A percentile compares a stretch with the other conserved stretches of the same genome.
These are phyloP conservation scores for Hypoxylon sp. DNA, from an alignment of 2,329 filamentous ascomycete species.

Conservation along the genomic window DNA sequence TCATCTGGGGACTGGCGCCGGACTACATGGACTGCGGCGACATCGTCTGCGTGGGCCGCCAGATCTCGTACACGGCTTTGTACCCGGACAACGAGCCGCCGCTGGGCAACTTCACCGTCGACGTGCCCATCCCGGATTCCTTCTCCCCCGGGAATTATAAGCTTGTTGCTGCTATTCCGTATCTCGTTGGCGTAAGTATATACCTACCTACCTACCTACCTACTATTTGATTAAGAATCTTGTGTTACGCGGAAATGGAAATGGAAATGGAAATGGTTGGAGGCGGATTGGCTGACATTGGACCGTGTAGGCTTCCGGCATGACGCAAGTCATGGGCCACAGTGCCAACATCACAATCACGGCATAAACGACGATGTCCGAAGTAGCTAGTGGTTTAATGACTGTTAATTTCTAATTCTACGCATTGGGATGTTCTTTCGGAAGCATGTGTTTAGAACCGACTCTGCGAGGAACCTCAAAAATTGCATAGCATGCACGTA, in stretches of 20 bases:
- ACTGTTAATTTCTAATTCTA: constrained; percentile 20
- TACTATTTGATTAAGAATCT: background rate
- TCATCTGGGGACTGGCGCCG: constrained; percentile 52
- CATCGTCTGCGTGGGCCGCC: constrained; percentile 49
- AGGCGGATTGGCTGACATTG: constrained; percentile 9
- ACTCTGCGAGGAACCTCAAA: constrained; percentile 22
- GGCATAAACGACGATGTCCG: constrained; percentile 15
- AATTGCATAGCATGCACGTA: constrained; percentile 29
- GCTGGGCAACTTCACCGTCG: constrained; percentile 41
- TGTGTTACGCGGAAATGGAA: background rate
- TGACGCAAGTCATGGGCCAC: constrained; percentile 37
- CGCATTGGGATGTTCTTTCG: constrained; percentile 18
- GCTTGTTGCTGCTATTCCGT: constrained; percentile 51
- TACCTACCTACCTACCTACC: background rate
- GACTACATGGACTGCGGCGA: constrained; percentile 38
- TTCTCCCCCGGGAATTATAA: constrained; percentile 46
- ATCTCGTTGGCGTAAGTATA: constrained; percentile 52
- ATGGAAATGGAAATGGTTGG: too few species aligned
- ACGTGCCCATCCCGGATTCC: constrained; percentile 31
- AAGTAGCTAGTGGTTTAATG: background rate
- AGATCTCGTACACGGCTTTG: constrained; percentile 52
- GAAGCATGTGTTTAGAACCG: constrained; percentile 24
- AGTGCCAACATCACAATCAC: constrained; percentile 45
- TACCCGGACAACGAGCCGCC: constrained; percentile 47
- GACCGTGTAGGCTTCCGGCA: constrained; percentile 49